A percentile compares a stretch with the other conserved stretches of the same genome.
Evolutionary conservation across 805 yeast genomes (phyloP).

Genomic region (Yamadazyma insecticola): DNA sequence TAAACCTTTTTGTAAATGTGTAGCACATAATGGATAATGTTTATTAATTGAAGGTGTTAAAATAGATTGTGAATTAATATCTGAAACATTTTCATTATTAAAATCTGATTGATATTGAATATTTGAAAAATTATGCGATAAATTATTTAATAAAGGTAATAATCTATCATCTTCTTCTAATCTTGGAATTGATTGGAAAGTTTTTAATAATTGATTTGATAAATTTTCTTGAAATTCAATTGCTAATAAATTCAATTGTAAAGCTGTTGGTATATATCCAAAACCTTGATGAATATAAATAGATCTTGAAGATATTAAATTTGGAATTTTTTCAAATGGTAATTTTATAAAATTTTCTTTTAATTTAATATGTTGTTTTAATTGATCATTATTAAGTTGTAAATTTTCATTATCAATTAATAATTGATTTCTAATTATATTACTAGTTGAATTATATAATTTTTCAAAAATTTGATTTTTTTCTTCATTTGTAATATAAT

Average conservation of each 20-base stretch:
- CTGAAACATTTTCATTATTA: slow-evolving; percentile 27
- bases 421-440: slow-evolving; percentile 34
- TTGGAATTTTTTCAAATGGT: slow-evolving; percentile 82
- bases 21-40: slow-evolving; percentile 82
- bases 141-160: slow-evolving; percentile 74
- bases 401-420: slow-evolving; percentile 25
- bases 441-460: slow-evolving; percentile 52
- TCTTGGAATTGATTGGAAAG: slow-evolving; percentile 76
- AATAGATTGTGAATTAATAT: slow-evolving; percentile 59
- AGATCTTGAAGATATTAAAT: slow-evolving; percentile 66
- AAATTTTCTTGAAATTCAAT: slow-evolving; percentile 61
- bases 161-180: slow-evolving; percentile 90
- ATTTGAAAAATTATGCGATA: slow-evolving; percentile 50
- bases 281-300: slow-evolving; percentile 64
- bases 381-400: slow-evolving; percentile 44
- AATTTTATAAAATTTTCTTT: slow-evolving; percentile 73
- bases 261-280: slow-evolving; percentile 81
- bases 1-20: slow-evolving; percentile 60
- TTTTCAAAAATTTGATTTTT: slow-evolving; percentile 44
- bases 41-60: slow-evolving; percentile 47
- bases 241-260: slow-evolving; percentile 67
- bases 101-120: slow-evolving; percentile 53
- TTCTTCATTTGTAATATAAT: slow-evolving; percentile 60
- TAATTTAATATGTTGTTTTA: slow-evolving; percentile 43
- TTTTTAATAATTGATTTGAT: slow-evolving; percentile 48